Conservation (phyloP, 1,139 yeast species). For the Geotrichum carabidarum region DNA sequence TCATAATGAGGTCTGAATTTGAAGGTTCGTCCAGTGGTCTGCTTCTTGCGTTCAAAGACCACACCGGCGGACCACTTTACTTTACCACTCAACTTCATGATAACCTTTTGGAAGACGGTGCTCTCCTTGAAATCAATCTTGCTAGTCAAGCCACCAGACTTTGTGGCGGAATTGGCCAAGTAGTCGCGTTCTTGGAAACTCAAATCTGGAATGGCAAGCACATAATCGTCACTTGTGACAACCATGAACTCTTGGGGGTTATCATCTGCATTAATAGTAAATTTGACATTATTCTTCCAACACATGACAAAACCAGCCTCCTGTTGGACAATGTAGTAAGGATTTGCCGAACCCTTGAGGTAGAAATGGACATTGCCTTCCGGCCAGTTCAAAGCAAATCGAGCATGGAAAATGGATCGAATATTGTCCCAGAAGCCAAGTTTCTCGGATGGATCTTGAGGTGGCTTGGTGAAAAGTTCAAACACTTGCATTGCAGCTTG, state of each 20-base stretch:
- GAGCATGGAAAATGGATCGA: slow-evolving; percentile 57
- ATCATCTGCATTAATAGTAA: slow-evolving; percentile 58
- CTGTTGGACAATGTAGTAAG: slow-evolving; percentile 63
- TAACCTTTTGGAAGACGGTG: slow-evolving; percentile 40
- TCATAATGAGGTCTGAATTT: slow-evolving; percentile 68
- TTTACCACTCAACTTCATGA: slow-evolving; percentile 50
- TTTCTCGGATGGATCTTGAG: slow-evolving; percentile 75
- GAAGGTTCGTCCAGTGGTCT: slow-evolving; percentile 42
- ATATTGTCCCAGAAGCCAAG: slow-evolving; percentile 79
- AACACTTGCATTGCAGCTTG: slow-evolving; percentile 75
- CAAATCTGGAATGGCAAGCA: slow-evolving; percentile 59
- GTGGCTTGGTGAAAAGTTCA: slow-evolving; percentile 79
- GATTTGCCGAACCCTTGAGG: slow-evolving; percentile 72
- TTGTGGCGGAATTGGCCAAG: slow-evolving; percentile 23
- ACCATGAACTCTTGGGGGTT: slow-evolving; percentile 59
- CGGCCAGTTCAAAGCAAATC: slow-evolving; percentile 46
- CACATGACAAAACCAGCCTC: slow-evolving; percentile 77
- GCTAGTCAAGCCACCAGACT: slow-evolving; percentile 24
- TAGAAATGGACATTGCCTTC: slow-evolving; percentile 46
- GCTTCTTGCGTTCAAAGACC: slow-evolving; percentile 40
- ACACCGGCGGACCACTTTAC: slow-evolving; percentile 51
- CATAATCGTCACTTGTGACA: slow-evolving; percentile 60
- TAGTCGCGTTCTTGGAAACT: slow-evolving; percentile 35
- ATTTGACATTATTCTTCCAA: slow-evolving; percentile 63
- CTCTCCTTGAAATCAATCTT: slow-evolving; percentile 29